A percentile compares a stretch with the other conserved stretches of the same genome.
Evolutionary conservation across 2,329 filamentous ascomycete genomes (phyloP).

Genomic region (Ceratocystis alfenasii): DNA sequence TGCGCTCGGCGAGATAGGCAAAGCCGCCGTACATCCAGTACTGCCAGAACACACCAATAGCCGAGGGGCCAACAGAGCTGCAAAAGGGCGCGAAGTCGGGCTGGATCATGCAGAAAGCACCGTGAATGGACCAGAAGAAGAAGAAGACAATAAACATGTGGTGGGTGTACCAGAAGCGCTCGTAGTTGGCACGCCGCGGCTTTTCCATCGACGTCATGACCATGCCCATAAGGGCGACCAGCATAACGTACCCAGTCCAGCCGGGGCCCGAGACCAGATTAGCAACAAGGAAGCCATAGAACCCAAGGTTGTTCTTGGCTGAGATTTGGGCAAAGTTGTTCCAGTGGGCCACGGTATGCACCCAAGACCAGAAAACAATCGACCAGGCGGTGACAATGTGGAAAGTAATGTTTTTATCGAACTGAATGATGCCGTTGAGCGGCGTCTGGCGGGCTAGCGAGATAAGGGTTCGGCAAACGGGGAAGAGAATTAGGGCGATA

Average conservation of each 20-base stretch:
- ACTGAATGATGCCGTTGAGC: conserved; percentile 74
- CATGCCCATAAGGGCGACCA: conserved; percentile 66
- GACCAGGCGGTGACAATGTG: conserved; percentile 79
- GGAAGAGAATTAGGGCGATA: conserved; percentile 65
- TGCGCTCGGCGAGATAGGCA: conserved; percentile 65
- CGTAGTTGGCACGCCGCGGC: conserved; percentile 67
- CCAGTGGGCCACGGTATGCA: conserved; percentile 78
- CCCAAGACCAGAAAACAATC: conserved; percentile 78
- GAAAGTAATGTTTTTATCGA: conserved; percentile 83
- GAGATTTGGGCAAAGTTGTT: conserved; percentile 73
- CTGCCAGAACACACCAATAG: conserved; percentile 73
- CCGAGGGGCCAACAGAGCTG: conserved; percentile 50
- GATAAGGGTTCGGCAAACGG: conserved; percentile 74
- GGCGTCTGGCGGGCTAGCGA: conserved; percentile 70
- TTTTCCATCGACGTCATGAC: conserved; percentile 66
- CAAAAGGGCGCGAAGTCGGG: conserved; percentile 71
- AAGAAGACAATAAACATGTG: conserved; percentile 83
- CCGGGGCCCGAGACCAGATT: conserved; percentile 71
- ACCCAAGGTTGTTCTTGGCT: conserved; percentile 60
- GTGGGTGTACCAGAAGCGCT: conserved; percentile 84
- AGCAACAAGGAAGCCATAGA: conserved; percentile 64
- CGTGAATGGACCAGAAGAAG: conserved; percentile 82
- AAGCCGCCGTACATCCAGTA: conserved; percentile 82
- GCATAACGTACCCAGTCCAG: conserved; percentile 79
- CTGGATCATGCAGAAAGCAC: conserved; percentile 83